Conservation (phyloP, 2,329 filamentous ascomycete genomes). For the Alternaria arbusti region DNA sequence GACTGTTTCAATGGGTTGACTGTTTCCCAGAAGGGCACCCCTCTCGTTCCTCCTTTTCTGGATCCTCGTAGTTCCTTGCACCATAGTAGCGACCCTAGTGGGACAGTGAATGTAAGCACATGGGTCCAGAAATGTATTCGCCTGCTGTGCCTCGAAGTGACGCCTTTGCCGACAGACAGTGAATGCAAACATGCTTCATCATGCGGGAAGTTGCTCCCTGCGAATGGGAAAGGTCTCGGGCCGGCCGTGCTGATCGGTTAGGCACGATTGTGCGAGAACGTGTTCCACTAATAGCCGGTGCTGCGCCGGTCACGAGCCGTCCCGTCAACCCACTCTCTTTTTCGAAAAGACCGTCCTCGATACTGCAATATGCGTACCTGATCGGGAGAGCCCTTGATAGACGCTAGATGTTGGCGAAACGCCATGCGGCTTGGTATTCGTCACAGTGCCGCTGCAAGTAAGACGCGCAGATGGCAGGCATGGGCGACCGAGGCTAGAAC, state of each 20-base stretch:
- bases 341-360: background rate
- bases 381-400: background rate
- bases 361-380: background rate
- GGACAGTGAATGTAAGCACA: background rate
- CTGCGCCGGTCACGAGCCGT: conserved; percentile 5
- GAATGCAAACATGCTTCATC: background rate
- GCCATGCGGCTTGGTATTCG: background rate
- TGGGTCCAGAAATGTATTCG: background rate
- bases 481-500: background rate
- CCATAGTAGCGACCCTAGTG: background rate
- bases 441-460: conserved; percentile 4
- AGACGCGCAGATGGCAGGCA: conserved; percentile 1
- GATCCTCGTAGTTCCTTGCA: background rate
- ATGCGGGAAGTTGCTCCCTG: background rate
- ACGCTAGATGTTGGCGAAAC: background rate
- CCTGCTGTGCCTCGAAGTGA: background rate
- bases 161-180: background rate
- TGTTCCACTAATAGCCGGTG: conserved; percentile 4
- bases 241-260: conserved; percentile 1
- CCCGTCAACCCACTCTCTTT: background rate
- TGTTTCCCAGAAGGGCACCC: background rate
- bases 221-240: background rate
- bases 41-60: background rate
- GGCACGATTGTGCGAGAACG: background rate
- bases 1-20: background rate